Base-by-base conservation (phyloP, 1,139 yeast genomes). In the Lodderomyces orthopsilosis region DNA sequence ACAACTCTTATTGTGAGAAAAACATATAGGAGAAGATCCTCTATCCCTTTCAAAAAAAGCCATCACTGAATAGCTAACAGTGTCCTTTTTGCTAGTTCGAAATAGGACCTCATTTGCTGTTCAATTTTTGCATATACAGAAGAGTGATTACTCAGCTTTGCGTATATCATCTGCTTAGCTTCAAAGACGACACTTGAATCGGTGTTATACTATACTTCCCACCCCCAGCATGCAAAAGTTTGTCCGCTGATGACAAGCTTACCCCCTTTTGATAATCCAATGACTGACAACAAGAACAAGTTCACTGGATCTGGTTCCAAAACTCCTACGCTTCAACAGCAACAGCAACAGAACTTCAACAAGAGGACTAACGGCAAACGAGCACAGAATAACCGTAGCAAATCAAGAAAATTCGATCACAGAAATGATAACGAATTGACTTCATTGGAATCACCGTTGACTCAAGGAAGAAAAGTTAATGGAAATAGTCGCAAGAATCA, bases 401-500 rank as follows among this genome's bases (percentile, higher is more conserved):
- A 38, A 38, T 15, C 43, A 6, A 45, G 40, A 22, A 41, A 41
- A 9, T 33, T 19, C 23, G 43, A 44, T 36, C 38, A 39, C 39
- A 27, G 14, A 13, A 41, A 43, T 28, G 35, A 43, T 18, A 36
- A 24, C 18, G 41, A 41, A 13, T 35, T 40, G 10, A 41, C 30
- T n/a, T 47, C 45, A 35, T 39, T 48, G 13, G 54, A 52, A 27
- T 34, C 41, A 9, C 54, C 52, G 40, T 32, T 52, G 13, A 51
- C 51, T 33, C 50, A 48, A 26, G 52, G 54, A 5, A 53, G 56
- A 43, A 46, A 53, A 40, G 35, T 44, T 7, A 36, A 45, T 24
- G 53, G 54, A 17, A 58, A 56, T 37, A 75, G 74, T 17, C 69
- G 75, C 46, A 78, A 72, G 57, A 80, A 82, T 14, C 79, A 77